These are phyloP conservation scores for Candida ipomoeae DNA, from an alignment of 805 yeast genomes.

Conservation along the genomic window DNA sequence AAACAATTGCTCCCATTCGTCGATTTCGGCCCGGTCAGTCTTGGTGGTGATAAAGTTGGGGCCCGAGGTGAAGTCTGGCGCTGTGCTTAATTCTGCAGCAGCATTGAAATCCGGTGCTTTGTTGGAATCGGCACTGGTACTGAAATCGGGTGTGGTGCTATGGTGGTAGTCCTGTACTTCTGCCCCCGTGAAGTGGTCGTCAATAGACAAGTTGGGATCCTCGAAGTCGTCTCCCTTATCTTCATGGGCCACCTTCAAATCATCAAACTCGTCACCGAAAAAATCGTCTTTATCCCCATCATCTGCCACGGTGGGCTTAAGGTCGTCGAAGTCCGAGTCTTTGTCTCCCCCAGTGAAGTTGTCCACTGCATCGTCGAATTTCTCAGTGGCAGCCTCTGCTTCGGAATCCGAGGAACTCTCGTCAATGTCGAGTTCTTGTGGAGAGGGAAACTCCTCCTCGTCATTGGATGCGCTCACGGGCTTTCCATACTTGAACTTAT, in stretches of 20 bases:
- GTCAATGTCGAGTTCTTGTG: slow-evolving; percentile 49
- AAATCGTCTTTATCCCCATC: slow-evolving; percentile 19
- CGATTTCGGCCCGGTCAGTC: slow-evolving; percentile 35
- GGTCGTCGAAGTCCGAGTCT: slow-evolving; percentile 37
- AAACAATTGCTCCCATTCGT: slow-evolving; percentile 93
- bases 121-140: neutral
- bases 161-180: slow-evolving; percentile 17
- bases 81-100: neutral
- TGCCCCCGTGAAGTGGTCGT: slow-evolving; percentile 42
- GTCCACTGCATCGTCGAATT: slow-evolving; percentile 36
- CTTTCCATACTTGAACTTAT: neutral
- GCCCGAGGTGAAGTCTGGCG: neutral
- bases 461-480: slow-evolving; percentile 10
- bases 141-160: neutral
- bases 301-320: slow-evolving; percentile 27
- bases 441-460: slow-evolving; percentile 57
- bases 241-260: slow-evolving; percentile 33
- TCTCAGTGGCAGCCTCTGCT: slow-evolving; percentile 22
- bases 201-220: slow-evolving; percentile 20
- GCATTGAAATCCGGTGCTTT: neutral
- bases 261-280: slow-evolving; percentile 38
- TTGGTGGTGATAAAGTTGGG: slow-evolving; percentile 8
- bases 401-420: slow-evolving; percentile 45
- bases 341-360: slow-evolving; percentile 14
- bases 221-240: slow-evolving; percentile 27